Conservation (phyloP, 495 filamentous ascomycete species). For the Penicillium flavigenum region DNA sequence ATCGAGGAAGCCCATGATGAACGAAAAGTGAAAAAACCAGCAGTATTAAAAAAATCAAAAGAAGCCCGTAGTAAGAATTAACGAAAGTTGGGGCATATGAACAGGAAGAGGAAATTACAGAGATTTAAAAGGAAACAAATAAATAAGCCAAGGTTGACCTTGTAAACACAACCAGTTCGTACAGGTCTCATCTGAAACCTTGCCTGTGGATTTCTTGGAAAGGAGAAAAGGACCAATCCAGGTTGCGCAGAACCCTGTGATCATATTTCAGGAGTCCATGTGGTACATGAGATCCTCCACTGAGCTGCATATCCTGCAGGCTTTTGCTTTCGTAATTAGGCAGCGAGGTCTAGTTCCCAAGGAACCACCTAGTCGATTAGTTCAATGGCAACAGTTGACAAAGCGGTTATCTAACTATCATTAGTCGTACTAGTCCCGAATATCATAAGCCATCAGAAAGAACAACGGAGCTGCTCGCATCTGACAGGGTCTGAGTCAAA, state of each 20-base stretch:
- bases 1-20: conserved; percentile 10
- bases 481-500: conserved; percentile 1
- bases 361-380: neutral
- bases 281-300: conserved; percentile 14
- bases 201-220: conserved; percentile 14
- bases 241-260: conserved; percentile 6
- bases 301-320: conserved; percentile 2
- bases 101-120: neutral
- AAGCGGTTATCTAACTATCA: neutral
- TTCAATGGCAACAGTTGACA: neutral
- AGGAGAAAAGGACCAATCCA: conserved; percentile 17
- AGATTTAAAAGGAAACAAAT: conserved; percentile 10
- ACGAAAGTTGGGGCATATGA: neutral
- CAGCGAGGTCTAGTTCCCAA: neutral
- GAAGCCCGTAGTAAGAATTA: neutral
- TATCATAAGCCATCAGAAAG: neutral
- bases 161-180: conserved; percentile 21
- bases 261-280: conserved; percentile 15
- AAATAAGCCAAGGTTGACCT: conserved; percentile 16
- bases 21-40: neutral
- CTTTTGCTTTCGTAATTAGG: neutral
- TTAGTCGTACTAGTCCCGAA: neutral
- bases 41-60: neutral
- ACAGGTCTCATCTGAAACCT: conserved; percentile 29
- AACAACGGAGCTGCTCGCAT: neutral